Conservation (phyloP, 2,329 filamentous ascomycete genomes). For the Exophiala phaeomuriformis region DNA sequence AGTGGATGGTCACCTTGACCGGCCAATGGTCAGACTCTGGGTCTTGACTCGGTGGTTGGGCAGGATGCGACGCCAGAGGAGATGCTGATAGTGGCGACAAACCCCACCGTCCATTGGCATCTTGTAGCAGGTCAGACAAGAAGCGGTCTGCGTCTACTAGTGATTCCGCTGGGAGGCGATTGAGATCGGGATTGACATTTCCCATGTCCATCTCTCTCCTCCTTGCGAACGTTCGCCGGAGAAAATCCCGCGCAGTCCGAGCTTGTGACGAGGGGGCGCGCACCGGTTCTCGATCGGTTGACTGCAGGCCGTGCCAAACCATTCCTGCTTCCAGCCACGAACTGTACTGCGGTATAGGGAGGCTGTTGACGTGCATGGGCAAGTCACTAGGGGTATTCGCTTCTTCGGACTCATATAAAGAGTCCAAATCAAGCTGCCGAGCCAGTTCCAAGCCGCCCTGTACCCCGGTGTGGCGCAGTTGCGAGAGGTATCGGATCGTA, state of each 20-base stretch:
- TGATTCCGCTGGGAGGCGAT: neutral
- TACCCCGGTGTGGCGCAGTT: constrained; percentile 33
- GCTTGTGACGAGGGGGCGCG: neutral
- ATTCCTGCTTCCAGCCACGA: constrained; percentile 58
- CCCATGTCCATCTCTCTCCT: constrained; percentile 4
- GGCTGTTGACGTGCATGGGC: constrained; percentile 23
- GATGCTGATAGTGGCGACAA: constrained; percentile 15
- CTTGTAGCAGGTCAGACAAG: constrained; percentile 15
- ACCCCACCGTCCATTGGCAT: constrained; percentile 29
- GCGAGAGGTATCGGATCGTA: constrained; percentile 55
- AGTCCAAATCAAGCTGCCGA: constrained; percentile 17
- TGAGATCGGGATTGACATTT: constrained; percentile 1
- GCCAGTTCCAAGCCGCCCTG: constrained; percentile 20
- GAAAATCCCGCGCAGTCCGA: constrained; percentile 13
- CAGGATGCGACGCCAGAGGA: constrained; percentile 21
- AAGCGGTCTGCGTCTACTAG: constrained; percentile 13
- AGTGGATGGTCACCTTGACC: constrained; percentile 59
- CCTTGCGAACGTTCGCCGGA: constrained; percentile 8
- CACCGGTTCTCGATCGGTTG: constrained; percentile 37
- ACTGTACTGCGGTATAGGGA: constrained; percentile 41
- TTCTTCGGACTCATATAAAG: constrained; percentile 17
- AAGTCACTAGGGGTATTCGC: constrained; percentile 19
- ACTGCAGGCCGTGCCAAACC: constrained; percentile 55
- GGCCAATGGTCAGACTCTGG: constrained; percentile 53
- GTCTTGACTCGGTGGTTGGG: constrained; percentile 26